phyloP scores from a whole-genome alignment of 2,329 filamentous ascomycete genomes.

The Tolypocladium inflatum region DNA sequence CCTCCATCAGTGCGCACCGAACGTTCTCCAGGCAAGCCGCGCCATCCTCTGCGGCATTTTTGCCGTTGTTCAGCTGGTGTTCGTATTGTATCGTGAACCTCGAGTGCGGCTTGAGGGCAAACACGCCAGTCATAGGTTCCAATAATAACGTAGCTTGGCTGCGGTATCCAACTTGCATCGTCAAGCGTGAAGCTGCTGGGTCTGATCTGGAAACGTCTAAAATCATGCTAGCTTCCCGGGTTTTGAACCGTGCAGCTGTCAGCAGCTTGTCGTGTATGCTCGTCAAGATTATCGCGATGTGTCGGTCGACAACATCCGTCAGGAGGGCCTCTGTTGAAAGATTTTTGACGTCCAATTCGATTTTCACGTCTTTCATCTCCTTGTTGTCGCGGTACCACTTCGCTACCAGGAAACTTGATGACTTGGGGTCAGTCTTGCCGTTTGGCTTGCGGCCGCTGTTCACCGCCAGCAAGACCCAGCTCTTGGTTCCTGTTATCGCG shows the following conservation, averaged over 20 bases:
- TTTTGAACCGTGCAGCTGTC: conserved; percentile 50
- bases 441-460: conserved; percentile 50
- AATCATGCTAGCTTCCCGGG: conserved; percentile 46
- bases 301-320: conserved; percentile 63
- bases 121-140: conserved; percentile 69
- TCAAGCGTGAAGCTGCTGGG: conserved; percentile 57
- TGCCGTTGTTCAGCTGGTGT: conserved; percentile 50
- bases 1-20: conserved; percentile 50
- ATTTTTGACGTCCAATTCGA: conserved; percentile 55
- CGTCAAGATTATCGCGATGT: conserved; percentile 63
- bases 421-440: conserved; percentile 27
- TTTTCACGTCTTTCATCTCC: conserved; percentile 58
- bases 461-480: conserved; percentile 84
- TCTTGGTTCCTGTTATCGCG: conserved; percentile 53
- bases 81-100: conserved; percentile 49
- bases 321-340: conserved; percentile 70
- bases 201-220: conserved; percentile 50
- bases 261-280: conserved; percentile 53
- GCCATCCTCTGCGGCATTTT: conserved; percentile 48
- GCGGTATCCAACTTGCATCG: conserved; percentile 58
- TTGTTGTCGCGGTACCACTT: conserved; percentile 82
- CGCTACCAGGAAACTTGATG: conserved; percentile 46
- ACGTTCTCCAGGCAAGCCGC: conserved; percentile 49
- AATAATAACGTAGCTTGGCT: conserved; percentile 54
- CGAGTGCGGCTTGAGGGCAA: conserved; percentile 59